Evolutionary conservation across 2,329 filamentous ascomycete genomes (phyloP).

Genomic region (Orbilia oligospora): DNA sequence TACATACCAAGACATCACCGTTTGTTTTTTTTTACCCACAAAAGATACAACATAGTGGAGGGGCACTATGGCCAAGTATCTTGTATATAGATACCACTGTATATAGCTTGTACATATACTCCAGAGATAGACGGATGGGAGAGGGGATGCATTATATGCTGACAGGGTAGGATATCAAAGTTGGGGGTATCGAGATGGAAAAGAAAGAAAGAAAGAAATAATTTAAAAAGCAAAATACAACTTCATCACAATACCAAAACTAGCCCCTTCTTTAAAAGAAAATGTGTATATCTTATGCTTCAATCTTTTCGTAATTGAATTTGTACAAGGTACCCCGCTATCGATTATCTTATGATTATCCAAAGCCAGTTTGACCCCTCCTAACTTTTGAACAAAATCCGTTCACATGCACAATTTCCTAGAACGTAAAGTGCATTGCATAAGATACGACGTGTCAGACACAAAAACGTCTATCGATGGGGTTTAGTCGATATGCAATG

Average conservation of each 20-base stretch:
- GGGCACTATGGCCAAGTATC: background rate
- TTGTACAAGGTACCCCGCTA: constrained; percentile 30
- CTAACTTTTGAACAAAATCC: background rate
- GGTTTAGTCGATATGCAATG: background rate
- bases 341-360: background rate
- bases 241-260: background rate
- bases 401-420: background rate
- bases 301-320: background rate
- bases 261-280: too few species aligned
- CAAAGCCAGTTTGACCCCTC: background rate
- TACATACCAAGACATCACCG: background rate
- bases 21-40: background rate
- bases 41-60: background rate
- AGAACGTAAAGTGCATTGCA: background rate
- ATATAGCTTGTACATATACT: constrained; percentile 37
- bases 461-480: background rate
- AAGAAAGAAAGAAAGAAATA: background rate
- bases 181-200: background rate
- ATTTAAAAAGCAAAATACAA: background rate
- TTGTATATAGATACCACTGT: constrained; percentile 12
- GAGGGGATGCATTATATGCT: background rate
- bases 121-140: background rate
- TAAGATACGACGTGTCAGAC: background rate
- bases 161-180: background rate
- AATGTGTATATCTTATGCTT: too few species aligned